These are phyloP conservation scores for Penicillium fuscoglaucum DNA, from an alignment of 2,329 filamentous ascomycete species.

Conservation along the genomic window DNA sequence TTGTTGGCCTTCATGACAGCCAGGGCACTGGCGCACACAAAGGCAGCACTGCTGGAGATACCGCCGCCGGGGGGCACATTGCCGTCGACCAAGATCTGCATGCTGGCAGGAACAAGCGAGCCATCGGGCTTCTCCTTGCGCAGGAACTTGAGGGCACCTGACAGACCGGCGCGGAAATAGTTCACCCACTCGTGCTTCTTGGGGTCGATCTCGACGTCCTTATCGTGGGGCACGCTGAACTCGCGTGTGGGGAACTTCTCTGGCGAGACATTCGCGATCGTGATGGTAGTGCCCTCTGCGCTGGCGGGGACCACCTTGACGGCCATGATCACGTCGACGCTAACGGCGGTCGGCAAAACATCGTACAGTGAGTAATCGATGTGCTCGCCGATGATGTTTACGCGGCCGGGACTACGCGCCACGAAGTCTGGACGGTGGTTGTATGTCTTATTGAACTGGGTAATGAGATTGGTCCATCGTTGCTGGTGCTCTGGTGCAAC, in stretches of 20 bases:
- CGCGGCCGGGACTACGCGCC: constrained; percentile 84
- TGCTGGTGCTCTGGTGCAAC: constrained; percentile 66
- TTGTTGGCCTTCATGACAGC: constrained; percentile 86
- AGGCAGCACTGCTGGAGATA: constrained; percentile 88
- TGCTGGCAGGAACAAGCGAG: constrained; percentile 67
- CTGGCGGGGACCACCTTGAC: constrained; percentile 56
- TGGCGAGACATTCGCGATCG: constrained; percentile 75
- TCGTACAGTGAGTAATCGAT: constrained; percentile 98
- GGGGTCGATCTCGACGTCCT: constrained; percentile 76
- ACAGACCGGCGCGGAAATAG: constrained; percentile 92
- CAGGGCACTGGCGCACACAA: constrained; percentile 85
- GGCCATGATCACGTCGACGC: constrained; percentile 85
- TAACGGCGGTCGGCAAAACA: constrained; percentile 92
- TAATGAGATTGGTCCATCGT: constrained; percentile 74
- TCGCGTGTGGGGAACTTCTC: constrained; percentile 73
- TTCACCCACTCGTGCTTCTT: constrained; percentile 92
- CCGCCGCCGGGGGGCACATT: constrained; percentile 90
- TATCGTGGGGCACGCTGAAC: constrained; percentile 67
- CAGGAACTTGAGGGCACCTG: constrained; percentile 77
- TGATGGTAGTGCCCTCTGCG: constrained; percentile 61
- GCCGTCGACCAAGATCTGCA: constrained; percentile 88
- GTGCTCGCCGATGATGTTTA: constrained; percentile 99
- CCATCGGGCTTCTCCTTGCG: constrained; percentile 63
- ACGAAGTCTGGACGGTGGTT: constrained; percentile 74
- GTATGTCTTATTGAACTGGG: constrained; percentile 70